Evolutionary conservation across 495 filamentous ascomycete genomes (phyloP).

Genomic region (Annulohypoxylon nitens): DNA sequence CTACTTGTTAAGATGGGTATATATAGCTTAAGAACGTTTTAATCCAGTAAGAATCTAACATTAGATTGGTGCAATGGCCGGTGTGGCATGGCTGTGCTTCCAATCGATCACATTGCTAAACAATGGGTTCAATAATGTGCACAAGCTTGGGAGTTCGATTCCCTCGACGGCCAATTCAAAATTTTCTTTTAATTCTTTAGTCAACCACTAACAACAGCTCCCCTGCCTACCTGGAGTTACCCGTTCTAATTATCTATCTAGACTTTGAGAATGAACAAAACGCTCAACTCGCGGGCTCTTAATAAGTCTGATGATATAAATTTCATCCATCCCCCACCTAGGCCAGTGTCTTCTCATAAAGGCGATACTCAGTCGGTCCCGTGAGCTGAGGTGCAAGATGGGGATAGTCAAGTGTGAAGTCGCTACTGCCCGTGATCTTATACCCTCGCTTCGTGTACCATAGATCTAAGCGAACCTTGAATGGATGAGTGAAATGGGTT

Average conservation of each 20-base stretch:
- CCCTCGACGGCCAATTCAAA: background rate
- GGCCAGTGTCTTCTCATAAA: conserved; percentile 39
- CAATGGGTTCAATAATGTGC: background rate
- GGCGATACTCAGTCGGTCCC: conserved; percentile 42
- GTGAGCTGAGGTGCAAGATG: conserved; percentile 26
- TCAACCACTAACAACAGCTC: background rate
- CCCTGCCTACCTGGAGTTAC: background rate
- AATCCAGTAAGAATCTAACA: background rate
- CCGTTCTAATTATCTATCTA: background rate
- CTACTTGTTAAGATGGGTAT: background rate
- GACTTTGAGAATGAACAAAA: background rate
- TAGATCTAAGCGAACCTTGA: conserved; percentile 36
- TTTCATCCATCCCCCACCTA: conserved; percentile 15
- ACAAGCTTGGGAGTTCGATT: background rate
- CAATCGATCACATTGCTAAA: background rate
- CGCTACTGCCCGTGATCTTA: conserved; percentile 6
- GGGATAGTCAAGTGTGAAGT: conserved; percentile 39
- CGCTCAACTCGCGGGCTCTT: background rate
- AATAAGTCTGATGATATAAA: background rate
- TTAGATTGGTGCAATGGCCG: background rate
- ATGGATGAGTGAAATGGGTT: conserved; percentile 39
- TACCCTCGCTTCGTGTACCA: conserved; percentile 44
- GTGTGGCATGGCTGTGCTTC: background rate
- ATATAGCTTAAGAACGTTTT: background rate
- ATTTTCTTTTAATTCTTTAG: background rate